These are phyloP conservation scores for Protomyces pachydermus DNA, from an alignment of 1,139 yeast species.

Conservation along the genomic window DNA sequence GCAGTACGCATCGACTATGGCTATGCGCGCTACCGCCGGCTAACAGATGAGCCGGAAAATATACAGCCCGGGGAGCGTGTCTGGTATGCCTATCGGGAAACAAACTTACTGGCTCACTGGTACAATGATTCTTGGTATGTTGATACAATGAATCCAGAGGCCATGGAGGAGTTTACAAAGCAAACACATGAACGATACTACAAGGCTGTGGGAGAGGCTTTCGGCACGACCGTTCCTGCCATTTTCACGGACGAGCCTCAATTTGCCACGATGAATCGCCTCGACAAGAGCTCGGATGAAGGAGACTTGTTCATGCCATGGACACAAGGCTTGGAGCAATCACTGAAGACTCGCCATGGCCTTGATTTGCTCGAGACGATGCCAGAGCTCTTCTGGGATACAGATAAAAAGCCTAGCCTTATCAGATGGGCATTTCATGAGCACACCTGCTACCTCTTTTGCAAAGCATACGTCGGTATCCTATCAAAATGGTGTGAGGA, in stretches of 20 bases:
- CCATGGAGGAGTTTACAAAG: constrained; percentile 10
- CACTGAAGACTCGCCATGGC: not conserved
- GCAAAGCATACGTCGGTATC: constrained; percentile 9
- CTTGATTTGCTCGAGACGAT: constrained; percentile 3
- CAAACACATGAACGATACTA: constrained; percentile 12
- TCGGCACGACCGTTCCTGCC: constrained; percentile 21
- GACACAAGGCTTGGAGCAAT: constrained; percentile 8
- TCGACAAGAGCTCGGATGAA: constrained; percentile 2
- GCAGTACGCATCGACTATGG: constrained; percentile 10
- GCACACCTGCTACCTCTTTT: constrained; percentile 11
- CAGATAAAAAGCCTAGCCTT: not conserved
- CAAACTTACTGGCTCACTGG: constrained; percentile 13
- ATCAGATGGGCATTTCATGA: constrained; percentile 17
- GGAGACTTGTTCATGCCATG: constrained; percentile 18
- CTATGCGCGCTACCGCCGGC: constrained; percentile 4
- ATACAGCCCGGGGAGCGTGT: constrained; percentile 10
- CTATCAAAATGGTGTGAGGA: constrained; percentile 19
- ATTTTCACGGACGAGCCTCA: constrained; percentile 24
- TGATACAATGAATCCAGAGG: constrained; percentile 14
- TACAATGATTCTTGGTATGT: constrained; percentile 22
- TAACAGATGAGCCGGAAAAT: constrained; percentile 3
- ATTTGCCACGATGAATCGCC: constrained; percentile 11
- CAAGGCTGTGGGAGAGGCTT: constrained; percentile 6
- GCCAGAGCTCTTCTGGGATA: constrained; percentile 24
- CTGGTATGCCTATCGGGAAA: constrained; percentile 24